These are phyloP conservation scores for Eremomyces bilateralis DNA, from an alignment of 495 filamentous ascomycete species.

Conservation along the genomic window DNA sequence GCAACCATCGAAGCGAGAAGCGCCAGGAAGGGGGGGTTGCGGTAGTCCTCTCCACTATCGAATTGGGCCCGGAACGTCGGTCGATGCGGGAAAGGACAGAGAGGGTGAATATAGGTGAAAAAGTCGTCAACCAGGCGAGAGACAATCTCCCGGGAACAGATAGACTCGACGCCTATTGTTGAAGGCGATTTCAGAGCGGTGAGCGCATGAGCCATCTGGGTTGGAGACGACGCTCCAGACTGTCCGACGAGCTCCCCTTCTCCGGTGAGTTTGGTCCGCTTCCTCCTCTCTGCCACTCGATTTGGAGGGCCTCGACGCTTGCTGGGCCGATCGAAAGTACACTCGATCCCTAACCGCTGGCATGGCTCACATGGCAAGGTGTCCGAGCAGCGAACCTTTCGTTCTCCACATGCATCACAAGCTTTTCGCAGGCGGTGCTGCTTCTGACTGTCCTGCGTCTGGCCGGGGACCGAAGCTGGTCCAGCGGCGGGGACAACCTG, in stretches of 20 bases:
- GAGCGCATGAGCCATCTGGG: constrained; percentile 24
- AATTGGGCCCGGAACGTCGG: constrained; percentile 61
- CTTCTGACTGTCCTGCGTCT: too few species aligned
- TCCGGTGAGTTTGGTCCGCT: constrained; percentile 36
- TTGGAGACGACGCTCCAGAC: constrained; percentile 25
- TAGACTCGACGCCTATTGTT: constrained; percentile 42
- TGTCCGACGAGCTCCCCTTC: constrained; percentile 11
- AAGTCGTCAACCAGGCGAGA: constrained; percentile 61
- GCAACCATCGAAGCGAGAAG: constrained; percentile 68
- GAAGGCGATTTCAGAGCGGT: constrained; percentile 20
- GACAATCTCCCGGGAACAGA: constrained; percentile 46
- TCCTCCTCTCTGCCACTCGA: constrained; percentile 62
- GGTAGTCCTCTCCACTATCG: constrained; percentile 43
- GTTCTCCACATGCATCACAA: constrained; percentile 15
- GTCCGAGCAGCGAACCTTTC: constrained; percentile 8
- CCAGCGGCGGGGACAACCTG: too few species aligned
- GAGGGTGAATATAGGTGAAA: constrained; percentile 73
- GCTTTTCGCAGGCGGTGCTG: constrained; percentile 13
- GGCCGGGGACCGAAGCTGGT: too few species aligned
- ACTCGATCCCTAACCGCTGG: constrained; percentile 55
- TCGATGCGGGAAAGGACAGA: constrained; percentile 73
- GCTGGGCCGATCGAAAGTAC: constrained; percentile 60
- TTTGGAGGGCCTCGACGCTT: constrained; percentile 71
- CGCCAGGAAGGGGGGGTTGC: constrained; percentile 46
- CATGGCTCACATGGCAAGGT: constrained; percentile 51